A percentile compares a stretch with the other conserved stretches of the same genome.
These are phyloP conservation scores for Candida bentonensis DNA, from an alignment of 805 yeast species.

Conservation along the genomic window DNA sequence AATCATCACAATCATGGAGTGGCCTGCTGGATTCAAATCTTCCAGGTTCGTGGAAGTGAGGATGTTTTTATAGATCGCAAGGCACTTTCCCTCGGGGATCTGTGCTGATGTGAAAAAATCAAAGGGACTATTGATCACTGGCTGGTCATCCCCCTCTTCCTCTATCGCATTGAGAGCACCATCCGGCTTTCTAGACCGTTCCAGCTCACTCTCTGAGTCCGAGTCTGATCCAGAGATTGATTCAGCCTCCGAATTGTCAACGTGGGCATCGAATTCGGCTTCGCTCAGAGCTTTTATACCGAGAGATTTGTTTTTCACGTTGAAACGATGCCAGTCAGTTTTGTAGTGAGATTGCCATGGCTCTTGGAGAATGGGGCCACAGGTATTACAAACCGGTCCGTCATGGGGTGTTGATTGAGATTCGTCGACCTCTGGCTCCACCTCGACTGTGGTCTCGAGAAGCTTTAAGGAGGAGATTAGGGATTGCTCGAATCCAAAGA, in stretches of 20 bases:
- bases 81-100: constrained; percentile 32
- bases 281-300: neutral
- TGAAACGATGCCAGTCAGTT: neutral
- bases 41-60: constrained; percentile 33
- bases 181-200: constrained; percentile 9
- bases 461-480: neutral
- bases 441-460: neutral
- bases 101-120: constrained; percentile 40
- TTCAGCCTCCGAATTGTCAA: neutral
- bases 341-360: neutral
- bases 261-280: neutral
- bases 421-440: neutral
- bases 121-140: constrained; percentile 42
- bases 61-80: constrained; percentile 56
- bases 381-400: neutral
- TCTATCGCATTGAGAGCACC: too few species aligned
- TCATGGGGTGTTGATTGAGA: neutral
- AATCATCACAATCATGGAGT: constrained; percentile 76
- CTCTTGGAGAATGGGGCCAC: neutral
- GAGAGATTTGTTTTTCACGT: neutral
- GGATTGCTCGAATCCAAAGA: neutral
- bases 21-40: constrained; percentile 21
- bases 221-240: constrained; percentile 8
- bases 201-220: constrained; percentile 17
- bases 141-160: constrained; percentile 23